A percentile compares a stretch with the other conserved stretches of the same genome.
These are phyloP conservation scores for Sarocladium brachiariae DNA, from an alignment of 2,329 filamentous ascomycete species.

Conservation along the genomic window DNA sequence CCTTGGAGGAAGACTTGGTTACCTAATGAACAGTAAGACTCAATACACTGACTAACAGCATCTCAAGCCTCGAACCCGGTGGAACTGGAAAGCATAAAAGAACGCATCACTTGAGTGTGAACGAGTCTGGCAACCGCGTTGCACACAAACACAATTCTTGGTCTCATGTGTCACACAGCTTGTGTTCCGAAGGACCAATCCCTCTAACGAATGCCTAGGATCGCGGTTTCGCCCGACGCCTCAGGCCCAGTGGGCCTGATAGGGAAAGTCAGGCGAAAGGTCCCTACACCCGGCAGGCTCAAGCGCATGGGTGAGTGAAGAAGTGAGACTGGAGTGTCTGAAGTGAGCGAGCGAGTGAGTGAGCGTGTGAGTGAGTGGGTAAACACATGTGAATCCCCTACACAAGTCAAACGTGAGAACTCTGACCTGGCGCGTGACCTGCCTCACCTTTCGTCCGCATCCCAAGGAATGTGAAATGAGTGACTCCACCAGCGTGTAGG, in stretches of 20 bases:
- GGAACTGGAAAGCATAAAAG: not conserved
- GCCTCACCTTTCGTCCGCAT: not conserved
- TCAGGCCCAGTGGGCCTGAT: not conserved
- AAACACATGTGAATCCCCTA: not conserved
- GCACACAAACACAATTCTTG: not conserved
- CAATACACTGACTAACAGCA: not conserved
- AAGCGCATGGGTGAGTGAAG: not conserved
- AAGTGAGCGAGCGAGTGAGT: not conserved
- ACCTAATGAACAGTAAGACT: too few relatives aligned
- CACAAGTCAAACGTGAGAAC: constrained; percentile 4
- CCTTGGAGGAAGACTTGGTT: too few relatives aligned
- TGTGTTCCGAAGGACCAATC: not conserved
- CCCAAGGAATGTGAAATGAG: constrained; percentile 5
- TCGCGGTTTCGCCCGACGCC: not conserved
- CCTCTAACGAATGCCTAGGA: not conserved
- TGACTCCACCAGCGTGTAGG: not conserved
- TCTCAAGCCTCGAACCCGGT: not conserved
- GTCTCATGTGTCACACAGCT: not conserved
- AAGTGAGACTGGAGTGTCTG: not conserved
- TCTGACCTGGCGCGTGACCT: constrained; percentile 5
- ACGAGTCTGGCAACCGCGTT: not conserved
- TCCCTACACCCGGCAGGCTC: too few relatives aligned
- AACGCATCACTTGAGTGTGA: not conserved
- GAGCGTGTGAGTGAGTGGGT: not conserved
- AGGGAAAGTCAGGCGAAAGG: not conserved